Conservation (phyloP, 1,284 basidiomycete species). For the Inonotus obliquus region DNA sequence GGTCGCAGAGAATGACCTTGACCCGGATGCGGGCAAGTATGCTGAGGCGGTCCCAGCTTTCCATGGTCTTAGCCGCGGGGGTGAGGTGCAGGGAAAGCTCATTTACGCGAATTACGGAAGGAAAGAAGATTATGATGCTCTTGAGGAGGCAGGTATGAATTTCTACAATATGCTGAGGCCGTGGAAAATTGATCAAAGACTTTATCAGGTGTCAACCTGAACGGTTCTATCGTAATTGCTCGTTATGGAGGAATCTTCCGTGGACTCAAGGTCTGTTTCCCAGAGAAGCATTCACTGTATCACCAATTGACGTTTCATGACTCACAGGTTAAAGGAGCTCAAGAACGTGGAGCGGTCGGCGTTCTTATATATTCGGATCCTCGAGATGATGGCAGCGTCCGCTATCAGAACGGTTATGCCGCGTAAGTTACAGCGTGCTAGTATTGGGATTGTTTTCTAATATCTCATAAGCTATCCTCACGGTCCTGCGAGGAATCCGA, state of each 20-base stretch:
- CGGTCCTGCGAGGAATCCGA: constrained; percentile 87
- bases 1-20: constrained; percentile 51
- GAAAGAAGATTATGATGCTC: constrained; percentile 39
- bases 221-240: constrained; percentile 75
- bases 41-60: constrained; percentile 55
- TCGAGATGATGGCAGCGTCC: constrained; percentile 83
- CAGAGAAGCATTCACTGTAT: background rate
- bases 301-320: background rate
- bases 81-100: constrained; percentile 62
- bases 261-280: constrained; percentile 64
- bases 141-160: constrained; percentile 11
- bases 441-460: background rate
- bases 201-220: constrained; percentile 61
- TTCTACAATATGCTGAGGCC: background rate
- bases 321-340: constrained; percentile 68
- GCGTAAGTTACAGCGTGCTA: constrained; percentile 31
- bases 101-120: constrained; percentile 83
- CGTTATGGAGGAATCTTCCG: constrained; percentile 83
- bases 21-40: constrained; percentile 61
- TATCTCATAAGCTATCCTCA: constrained; percentile 48
- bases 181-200: background rate
- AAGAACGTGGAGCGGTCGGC: constrained; percentile 77
- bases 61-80: constrained; percentile 66
- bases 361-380: constrained; percentile 86
- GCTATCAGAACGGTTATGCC: constrained; percentile 70